phyloP scores from a whole-genome alignment of 1,284 basidiomycete genomes.

The Rhodotorula sp. region DNA sequence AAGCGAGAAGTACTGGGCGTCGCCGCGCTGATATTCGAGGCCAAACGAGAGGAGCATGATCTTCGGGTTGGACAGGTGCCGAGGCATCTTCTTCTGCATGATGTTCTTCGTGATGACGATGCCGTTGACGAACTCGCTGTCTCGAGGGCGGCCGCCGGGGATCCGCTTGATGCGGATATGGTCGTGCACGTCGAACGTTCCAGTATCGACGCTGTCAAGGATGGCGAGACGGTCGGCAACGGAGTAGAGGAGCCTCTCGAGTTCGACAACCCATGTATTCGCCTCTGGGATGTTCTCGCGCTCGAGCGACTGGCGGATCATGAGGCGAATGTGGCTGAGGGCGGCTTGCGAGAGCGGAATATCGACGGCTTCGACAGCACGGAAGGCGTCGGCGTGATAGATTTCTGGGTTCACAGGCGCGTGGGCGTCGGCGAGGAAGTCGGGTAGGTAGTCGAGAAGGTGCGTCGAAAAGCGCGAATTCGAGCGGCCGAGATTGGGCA shows the following conservation, averaged over 20 bases:
- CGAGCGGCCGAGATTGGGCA: slow-evolving; percentile 8
- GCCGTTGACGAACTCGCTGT: slow-evolving; percentile 96
- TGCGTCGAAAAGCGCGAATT: slow-evolving; percentile 15
- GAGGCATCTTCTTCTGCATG: slow-evolving; percentile 74
- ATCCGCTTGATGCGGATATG: slow-evolving; percentile 99
- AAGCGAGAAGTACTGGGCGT: slow-evolving; percentile 91
- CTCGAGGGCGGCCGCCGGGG: slow-evolving; percentile 83
- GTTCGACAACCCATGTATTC: slow-evolving; percentile 77
- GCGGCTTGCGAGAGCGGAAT: slow-evolving; percentile 26
- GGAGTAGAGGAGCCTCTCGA: slow-evolving; percentile 73
- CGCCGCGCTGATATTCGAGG: slow-evolving; percentile 82
- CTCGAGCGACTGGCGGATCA: slow-evolving; percentile 70
- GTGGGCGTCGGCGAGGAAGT: neutral
- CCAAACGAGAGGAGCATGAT: slow-evolving; percentile 96
- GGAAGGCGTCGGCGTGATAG: slow-evolving; percentile 2
- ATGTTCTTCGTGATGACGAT: slow-evolving; percentile 98
- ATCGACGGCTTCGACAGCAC: slow-evolving; percentile 15
- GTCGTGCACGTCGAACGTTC: slow-evolving; percentile 83
- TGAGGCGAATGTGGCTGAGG: slow-evolving; percentile 24
- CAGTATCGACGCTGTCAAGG: slow-evolving; percentile 53
- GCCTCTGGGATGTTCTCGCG: slow-evolving; percentile 71
- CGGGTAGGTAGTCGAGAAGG: slow-evolving; percentile 1
- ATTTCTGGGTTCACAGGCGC: slow-evolving; percentile 1
- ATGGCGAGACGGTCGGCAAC: slow-evolving; percentile 57
- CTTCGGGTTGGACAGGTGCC: slow-evolving; percentile 61